Base-by-base conservation (phyloP, 441 rosid genomes). In the Melastoma candidum region DNA sequence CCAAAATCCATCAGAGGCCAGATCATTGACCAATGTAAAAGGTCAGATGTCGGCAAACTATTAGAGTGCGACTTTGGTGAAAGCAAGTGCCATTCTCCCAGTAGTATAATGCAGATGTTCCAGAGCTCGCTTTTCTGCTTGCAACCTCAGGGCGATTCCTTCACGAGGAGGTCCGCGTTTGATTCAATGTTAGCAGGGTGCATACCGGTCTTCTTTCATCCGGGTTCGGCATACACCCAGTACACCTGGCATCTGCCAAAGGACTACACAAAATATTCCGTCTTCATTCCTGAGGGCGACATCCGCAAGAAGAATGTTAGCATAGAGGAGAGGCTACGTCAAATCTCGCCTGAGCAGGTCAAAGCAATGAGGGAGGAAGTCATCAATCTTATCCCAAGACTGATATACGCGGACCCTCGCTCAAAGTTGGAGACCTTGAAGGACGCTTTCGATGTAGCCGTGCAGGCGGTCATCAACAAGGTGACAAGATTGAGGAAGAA, bases 191-290 rank as follows among this genome's bases (percentile, higher is more conserved):
- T 78, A 51, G 98, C 94, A 0, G 95, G 96, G 49, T 92, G 98
- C 60, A 83, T 85, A 64, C 89, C 96, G 0, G 87, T 88, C 44
- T 92, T 92, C 80, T 85, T 85, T 68, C 97, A 92, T 66, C 97
- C 98, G 0, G 97, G 90, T 4, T 87, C 98, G 1, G 98, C 95
- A 1, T 85, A 85, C 76, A 88, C 94, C 0, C 96, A 85, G 25
- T 87, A 88, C 64, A 82, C 87, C 12, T 88, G 98, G 98, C 94
- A 85, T 75, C 90, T 88, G 32, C 98, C 92, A 0, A 85, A 84
- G 78, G 77, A 92, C 66, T 82, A 67, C 59, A 66, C 87, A 22
- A 80, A 78, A 12, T 92, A 82, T 66, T 92, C 97, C 0, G 90
- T 92, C 26, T 92, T 88, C 75, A 88, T 92, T 53, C 94, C 89